Percentiles rank a stretch among this genome's conserved stretches.
Conservation (phyloP, 2,329 filamentous ascomycete genomes). For the Microsporum audouinii region DNA sequence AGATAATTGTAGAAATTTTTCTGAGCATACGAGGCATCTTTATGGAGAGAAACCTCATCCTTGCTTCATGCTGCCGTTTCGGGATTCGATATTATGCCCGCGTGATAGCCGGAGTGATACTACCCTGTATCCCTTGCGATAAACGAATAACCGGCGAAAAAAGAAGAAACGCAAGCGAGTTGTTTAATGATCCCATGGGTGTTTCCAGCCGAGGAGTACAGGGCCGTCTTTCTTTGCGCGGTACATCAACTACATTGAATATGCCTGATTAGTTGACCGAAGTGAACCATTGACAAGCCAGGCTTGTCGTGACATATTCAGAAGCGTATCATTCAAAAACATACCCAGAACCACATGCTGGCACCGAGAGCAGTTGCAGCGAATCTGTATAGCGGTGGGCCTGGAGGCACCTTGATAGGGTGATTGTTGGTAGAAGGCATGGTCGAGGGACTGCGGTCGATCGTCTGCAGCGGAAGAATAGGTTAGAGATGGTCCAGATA, state of each 20-base stretch:
- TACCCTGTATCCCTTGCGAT: neutral
- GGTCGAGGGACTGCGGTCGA: neutral
- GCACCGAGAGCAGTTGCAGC: slow-evolving; percentile 78
- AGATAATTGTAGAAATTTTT: neutral
- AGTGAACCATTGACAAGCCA: neutral
- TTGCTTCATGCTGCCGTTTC: neutral
- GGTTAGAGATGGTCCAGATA: neutral
- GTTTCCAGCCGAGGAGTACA: slow-evolving; percentile 81
- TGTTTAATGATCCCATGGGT: slow-evolving; percentile 88
- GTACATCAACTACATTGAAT: slow-evolving; percentile 67
- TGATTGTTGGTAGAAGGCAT: slow-evolving; percentile 28
- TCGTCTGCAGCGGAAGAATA: neutral
- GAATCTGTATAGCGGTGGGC: slow-evolving; percentile 65
- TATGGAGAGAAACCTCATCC: neutral
- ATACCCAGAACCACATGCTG: slow-evolving; percentile 98
- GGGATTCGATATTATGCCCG: neutral
- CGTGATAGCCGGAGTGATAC: neutral
- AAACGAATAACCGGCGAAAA: neutral
- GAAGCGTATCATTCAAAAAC: slow-evolving; percentile 24
- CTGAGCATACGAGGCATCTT: neutral
- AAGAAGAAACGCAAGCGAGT: neutral
- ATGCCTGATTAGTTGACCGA: neutral
- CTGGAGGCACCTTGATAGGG: slow-evolving; percentile 45
- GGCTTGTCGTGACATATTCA: neutral
- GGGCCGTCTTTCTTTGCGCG: slow-evolving; percentile 93